phyloP scores from a whole-genome alignment of 2,329 filamentous ascomycete species.

The Madurella fahalii region DNA sequence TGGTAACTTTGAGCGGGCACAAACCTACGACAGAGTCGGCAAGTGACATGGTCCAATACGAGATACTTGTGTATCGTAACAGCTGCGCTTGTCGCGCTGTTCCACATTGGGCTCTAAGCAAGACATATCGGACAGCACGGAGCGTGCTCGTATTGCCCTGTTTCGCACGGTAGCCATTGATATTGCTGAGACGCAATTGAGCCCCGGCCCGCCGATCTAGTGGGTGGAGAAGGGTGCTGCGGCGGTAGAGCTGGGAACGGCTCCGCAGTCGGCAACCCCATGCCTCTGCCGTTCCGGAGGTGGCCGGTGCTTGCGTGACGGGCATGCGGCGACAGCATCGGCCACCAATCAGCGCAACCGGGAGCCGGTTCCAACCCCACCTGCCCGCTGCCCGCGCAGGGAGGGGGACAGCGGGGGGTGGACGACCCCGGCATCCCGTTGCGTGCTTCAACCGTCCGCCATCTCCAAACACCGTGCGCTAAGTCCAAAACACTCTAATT shows the following conservation, averaged over 20 bases:
- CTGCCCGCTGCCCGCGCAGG: constrained; percentile 1
- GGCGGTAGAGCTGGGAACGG: not conserved
- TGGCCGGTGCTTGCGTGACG: constrained; percentile 10
- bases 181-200: not conserved
- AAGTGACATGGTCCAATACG: too few relatives aligned
- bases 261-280: constrained; percentile 3
- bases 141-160: too few relatives aligned
- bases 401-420: constrained; percentile 13
- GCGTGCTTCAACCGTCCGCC: too few relatives aligned
- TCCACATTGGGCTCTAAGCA: too few relatives aligned
- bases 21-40: not conserved
- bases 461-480: too few relatives aligned
- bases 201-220: not conserved
- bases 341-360: constrained; percentile 12
- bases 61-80: too few relatives aligned
- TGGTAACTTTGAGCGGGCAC: not conserved
- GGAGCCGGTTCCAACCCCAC: not conserved
- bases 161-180: too few relatives aligned
- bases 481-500: not conserved
- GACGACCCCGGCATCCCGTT: not conserved
- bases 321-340: constrained; percentile 1
- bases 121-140: too few relatives aligned
- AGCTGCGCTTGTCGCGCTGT: too few relatives aligned
- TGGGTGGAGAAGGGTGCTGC: not conserved
- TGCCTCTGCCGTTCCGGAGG: constrained; percentile 11